Evolutionary conservation across 2,329 filamentous ascomycete species (phyloP).

Genomic region (Leptographium flavum): DNA sequence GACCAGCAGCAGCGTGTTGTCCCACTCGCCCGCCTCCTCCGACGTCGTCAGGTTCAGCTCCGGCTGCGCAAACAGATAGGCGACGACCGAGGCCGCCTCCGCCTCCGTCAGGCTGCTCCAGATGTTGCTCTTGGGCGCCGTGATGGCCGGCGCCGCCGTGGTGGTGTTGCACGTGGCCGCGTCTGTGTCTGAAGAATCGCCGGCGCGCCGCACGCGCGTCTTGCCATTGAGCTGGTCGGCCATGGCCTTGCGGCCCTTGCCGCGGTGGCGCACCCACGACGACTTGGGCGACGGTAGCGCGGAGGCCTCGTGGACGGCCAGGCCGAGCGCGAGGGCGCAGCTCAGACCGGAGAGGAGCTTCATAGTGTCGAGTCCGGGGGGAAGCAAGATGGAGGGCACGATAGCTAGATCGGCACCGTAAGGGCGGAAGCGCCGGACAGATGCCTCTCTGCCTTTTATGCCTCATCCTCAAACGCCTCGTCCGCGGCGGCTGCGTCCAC

Average conservation of each 20-base stretch:
- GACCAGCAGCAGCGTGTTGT: conserved; percentile 20
- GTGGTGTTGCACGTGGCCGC: too few species aligned
- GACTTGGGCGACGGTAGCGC: conserved; percentile 14
- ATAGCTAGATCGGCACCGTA: too few species aligned
- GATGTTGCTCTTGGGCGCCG: conserved; percentile 26
- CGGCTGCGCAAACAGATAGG: conserved; percentile 24
- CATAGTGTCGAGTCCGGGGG: not conserved
- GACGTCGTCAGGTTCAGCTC: conserved; percentile 24
- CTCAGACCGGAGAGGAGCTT: not conserved
- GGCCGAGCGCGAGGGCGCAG: conserved; percentile 7
- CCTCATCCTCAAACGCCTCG: too few species aligned
- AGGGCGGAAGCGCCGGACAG: too few species aligned
- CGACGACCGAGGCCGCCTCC: conserved; percentile 23
- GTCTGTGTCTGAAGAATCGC: conserved; percentile 1
- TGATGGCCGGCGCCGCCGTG: conserved; percentile 10
- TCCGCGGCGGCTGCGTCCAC: too few species aligned
- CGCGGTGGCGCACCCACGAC: conserved; percentile 13
- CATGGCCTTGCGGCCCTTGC: conserved; percentile 14
- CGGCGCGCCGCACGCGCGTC: conserved; percentile 3
- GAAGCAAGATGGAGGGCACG: too few species aligned
- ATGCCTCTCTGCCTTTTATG: too few species aligned
- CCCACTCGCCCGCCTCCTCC: conserved; percentile 21
- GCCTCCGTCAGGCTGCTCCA: conserved; percentile 23
- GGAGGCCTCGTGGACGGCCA: conserved; percentile 12
- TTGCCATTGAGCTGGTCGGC: conserved; percentile 14